phyloP scores from a whole-genome alignment of 257 asterid species.

The Voacanga thouarsii region DNA sequence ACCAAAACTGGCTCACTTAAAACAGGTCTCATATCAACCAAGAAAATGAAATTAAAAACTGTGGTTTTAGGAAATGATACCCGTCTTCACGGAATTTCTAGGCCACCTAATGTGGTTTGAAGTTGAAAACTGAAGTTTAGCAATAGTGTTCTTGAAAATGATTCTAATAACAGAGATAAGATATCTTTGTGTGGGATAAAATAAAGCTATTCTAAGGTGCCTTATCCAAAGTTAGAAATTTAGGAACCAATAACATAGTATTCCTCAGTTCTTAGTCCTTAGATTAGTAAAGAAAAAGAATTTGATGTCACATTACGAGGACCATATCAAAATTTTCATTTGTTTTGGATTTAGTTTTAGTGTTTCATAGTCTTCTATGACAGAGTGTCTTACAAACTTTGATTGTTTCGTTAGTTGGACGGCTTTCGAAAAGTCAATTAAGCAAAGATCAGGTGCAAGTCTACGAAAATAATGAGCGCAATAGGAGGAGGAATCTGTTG shows the following conservation, averaged over 20 bases:
- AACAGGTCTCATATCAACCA: background rate
- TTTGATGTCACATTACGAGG: background rate
- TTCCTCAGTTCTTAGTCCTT: background rate
- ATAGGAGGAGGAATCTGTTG: constrained; percentile 54
- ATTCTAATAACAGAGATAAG: background rate
- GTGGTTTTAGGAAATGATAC: background rate
- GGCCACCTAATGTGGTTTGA: background rate
- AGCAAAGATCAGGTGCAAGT: constrained; percentile 63
- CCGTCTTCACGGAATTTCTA: background rate
- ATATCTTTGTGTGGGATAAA: background rate
- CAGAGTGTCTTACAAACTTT: background rate
- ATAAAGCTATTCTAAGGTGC: background rate
- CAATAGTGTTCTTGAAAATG: background rate
- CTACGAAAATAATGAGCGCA: constrained; percentile 57
- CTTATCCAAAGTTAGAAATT: background rate
- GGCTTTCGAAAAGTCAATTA: constrained; percentile 67
- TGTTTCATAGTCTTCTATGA: background rate
- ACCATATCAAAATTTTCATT: background rate
- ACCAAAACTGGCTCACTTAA: background rate
- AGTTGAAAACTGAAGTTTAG: background rate
- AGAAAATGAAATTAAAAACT: background rate
- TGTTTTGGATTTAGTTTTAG: background rate
- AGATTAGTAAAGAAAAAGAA: background rate
- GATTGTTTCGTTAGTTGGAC: constrained; percentile 50
- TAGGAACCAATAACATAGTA: background rate